These are phyloP conservation scores for Coprinellus micaceus DNA, from an alignment of 768 basidiomycete genomes.

Conservation along the genomic window DNA sequence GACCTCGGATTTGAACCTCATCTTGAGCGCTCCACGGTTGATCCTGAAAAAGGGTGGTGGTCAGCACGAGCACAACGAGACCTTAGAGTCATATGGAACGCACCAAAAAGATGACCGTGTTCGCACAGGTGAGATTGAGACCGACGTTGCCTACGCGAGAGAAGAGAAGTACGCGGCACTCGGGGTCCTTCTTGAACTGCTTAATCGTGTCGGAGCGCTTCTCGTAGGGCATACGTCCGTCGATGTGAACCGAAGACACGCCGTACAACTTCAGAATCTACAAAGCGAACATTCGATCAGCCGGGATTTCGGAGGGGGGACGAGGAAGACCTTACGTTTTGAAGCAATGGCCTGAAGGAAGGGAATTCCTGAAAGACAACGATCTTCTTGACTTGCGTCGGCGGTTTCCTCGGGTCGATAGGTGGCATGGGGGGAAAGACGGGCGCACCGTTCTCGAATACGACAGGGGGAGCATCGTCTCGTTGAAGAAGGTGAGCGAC, in stretches of 20 bases:
- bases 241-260: slow-evolving; percentile 6
- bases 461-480: slow-evolving; percentile 1
- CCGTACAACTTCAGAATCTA: neutral
- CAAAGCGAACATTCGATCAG: neutral
- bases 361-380: slow-evolving; percentile 17
- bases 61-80: neutral
- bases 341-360: slow-evolving; percentile 14
- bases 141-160: slow-evolving; percentile 21
- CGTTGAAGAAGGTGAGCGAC: slow-evolving; percentile 1
- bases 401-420: neutral
- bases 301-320: neutral
- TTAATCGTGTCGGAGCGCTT: slow-evolving; percentile 12
- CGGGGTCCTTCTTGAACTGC: slow-evolving; percentile 8
- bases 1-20: slow-evolving; percentile 3
- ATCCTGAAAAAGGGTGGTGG: neutral
- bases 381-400: neutral
- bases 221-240: slow-evolving; percentile 11
- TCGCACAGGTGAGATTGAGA: slow-evolving; percentile 21
- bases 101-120: slow-evolving; percentile 22
- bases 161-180: slow-evolving; percentile 17
- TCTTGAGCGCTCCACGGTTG: slow-evolving; percentile 11
- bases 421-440: neutral
- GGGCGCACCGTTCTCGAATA: neutral
- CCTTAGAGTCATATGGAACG: slow-evolving; percentile 15
- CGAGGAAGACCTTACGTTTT: slow-evolving; percentile 11